Evolutionary conservation across 768 basidiomycete species (phyloP).

Genomic region (Mycena rosella): DNA sequence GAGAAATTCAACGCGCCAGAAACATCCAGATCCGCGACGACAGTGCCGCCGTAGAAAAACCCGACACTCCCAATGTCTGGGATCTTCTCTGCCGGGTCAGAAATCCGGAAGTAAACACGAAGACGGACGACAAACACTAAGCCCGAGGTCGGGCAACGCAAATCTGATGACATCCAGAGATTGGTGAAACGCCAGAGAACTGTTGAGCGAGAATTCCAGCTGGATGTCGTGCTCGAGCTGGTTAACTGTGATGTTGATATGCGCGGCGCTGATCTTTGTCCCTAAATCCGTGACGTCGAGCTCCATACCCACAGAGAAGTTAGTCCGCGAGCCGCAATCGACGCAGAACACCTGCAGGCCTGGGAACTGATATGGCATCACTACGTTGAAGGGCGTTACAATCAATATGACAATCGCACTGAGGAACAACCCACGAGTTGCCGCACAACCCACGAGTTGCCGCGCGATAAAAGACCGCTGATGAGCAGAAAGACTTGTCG

Average conservation of each 20-base stretch:
- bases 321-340: constrained; percentile 11
- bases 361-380: no score
- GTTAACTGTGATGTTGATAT: constrained; percentile 24
- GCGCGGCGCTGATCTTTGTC: background rate
- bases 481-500: no score
- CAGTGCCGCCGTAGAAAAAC: constrained; percentile 18
- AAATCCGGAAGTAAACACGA: background rate
- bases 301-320: constrained; percentile 29
- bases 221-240: constrained; percentile 25
- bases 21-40: constrained; percentile 8
- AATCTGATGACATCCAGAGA: constrained; percentile 9
- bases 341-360: constrained; percentile 25
- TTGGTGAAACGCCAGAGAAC: background rate
- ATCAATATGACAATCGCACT: no score
- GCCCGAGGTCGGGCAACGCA: constrained; percentile 14
- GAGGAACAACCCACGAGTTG: no score
- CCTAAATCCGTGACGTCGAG: background rate
- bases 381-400: no score
- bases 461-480: no score
- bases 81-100: background rate
- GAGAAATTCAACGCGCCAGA: constrained; percentile 22
- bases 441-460: no score
- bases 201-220: constrained; percentile 20
- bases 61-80: constrained; percentile 3
- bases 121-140: background rate